Conservation (phyloP, 352 stramenopile genomes). For the Pelagophyceae sp. region DNA sequence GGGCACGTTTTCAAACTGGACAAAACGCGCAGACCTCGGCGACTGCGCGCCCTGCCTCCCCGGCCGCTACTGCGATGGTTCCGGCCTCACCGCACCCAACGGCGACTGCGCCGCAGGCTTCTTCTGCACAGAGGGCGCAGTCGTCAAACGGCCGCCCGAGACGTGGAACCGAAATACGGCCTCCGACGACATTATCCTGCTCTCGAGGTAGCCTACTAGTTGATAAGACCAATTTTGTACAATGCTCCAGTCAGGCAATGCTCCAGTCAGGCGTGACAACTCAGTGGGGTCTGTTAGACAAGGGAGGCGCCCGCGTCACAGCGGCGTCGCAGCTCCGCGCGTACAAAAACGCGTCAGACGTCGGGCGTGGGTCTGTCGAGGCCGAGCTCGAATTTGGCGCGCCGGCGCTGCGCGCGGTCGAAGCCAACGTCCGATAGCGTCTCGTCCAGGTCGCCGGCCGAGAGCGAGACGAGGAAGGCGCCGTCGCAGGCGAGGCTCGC, state of each 20-base stretch:
- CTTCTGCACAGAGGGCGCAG: constrained; percentile 48
- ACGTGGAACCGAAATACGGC: not conserved
- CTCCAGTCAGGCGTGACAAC: too few relatives aligned
- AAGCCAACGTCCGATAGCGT: not conserved
- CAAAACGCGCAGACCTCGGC: constrained; percentile 37
- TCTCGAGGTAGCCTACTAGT: too few relatives aligned
- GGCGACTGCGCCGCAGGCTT: constrained; percentile 70
- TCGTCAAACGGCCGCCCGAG: not conserved
- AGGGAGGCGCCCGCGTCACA: too few relatives aligned
- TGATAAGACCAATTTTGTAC: too few relatives aligned
- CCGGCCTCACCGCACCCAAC: constrained; percentile 44
- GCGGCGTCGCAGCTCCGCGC: too few relatives aligned
- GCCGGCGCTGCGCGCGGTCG: not conserved
- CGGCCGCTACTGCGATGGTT: constrained; percentile 3
- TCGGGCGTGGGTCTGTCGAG: too few relatives aligned
- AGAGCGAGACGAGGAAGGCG: not conserved
- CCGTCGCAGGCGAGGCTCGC: not conserved
- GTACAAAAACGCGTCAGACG: too few relatives aligned
- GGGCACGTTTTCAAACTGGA: constrained; percentile 56
- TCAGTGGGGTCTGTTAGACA: too few relatives aligned
- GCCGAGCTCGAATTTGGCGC: not conserved
- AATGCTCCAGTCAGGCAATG: too few relatives aligned
- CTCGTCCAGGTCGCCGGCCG: not conserved
- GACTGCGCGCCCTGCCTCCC: constrained; percentile 58
- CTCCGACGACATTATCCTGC: too few relatives aligned